phyloP scores from a whole-genome alignment of 2,329 filamentous ascomycete genomes.

The Aureobasidium sp. region DNA sequence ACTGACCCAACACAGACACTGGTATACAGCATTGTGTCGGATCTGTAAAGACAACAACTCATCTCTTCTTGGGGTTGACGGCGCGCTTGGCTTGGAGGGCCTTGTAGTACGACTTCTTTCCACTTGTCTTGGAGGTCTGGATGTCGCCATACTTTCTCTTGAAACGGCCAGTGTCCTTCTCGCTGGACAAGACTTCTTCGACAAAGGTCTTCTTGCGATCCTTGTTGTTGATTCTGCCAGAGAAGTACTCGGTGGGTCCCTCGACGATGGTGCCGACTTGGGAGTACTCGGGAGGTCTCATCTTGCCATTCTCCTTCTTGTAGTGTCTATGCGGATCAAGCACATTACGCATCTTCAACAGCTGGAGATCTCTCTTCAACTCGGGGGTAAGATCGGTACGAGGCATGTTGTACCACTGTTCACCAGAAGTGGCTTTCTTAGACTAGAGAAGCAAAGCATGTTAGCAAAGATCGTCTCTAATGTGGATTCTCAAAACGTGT shows the following conservation, averaged over 20 bases:
- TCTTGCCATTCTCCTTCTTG: slow-evolving; percentile 72
- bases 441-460: slow-evolving; percentile 30
- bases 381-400: slow-evolving; percentile 76
- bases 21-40: slow-evolving; percentile 15
- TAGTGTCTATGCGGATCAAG: slow-evolving; percentile 85
- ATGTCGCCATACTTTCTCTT: slow-evolving; percentile 82
- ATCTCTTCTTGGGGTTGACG: slow-evolving; percentile 26
- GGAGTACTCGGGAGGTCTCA: slow-evolving; percentile 68
- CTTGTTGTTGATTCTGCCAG: slow-evolving; percentile 70
- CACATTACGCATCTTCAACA: slow-evolving; percentile 81
- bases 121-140: slow-evolving; percentile 71
- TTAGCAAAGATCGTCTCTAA: slow-evolving; percentile 18
- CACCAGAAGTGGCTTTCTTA: slow-evolving; percentile 62
- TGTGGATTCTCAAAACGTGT: slow-evolving; percentile 12
- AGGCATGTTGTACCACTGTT: slow-evolving; percentile 81
- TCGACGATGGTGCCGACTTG: slow-evolving; percentile 84
- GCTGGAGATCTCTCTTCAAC: slow-evolving; percentile 79
- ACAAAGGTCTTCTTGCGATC: slow-evolving; percentile 81
- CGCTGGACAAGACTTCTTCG: slow-evolving; percentile 68
- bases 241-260: slow-evolving; percentile 82
- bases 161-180: slow-evolving; percentile 62
- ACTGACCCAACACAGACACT: slow-evolving; percentile 12
- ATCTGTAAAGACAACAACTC: slow-evolving; percentile 9
- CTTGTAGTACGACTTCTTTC: slow-evolving; percentile 86
- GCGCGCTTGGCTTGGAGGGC: slow-evolving; percentile 56